phyloP scores from a whole-genome alignment of 208 protist species.

The Porcisia hertigi region DNA sequence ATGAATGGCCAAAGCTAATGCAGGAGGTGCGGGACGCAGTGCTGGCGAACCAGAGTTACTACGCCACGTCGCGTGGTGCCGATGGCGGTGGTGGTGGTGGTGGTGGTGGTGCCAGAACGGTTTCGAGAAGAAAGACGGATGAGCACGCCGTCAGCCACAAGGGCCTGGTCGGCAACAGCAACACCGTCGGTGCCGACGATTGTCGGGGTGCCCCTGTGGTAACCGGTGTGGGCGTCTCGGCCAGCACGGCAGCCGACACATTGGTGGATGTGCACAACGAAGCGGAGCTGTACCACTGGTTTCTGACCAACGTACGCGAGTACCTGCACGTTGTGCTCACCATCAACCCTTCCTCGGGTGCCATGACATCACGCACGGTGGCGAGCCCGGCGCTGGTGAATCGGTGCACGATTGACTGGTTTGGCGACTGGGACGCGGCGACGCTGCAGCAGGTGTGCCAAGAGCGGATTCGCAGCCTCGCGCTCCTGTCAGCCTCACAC shows the following conservation, averaged over 20 bases:
- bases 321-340: constrained; percentile 99
- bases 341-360: constrained; percentile 98
- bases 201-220: background rate
- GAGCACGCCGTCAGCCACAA: background rate
- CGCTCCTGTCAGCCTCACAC: constrained; percentile 74
- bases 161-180: background rate
- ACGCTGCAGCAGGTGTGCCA: constrained; percentile 94
- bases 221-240: constrained; percentile 1
- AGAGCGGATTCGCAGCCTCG: constrained; percentile 91
- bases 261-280: constrained; percentile 86
- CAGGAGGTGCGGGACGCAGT: constrained; percentile 75
- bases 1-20: constrained; percentile 97
- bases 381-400: constrained; percentile 99
- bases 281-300: constrained; percentile 97
- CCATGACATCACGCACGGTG: constrained; percentile 94
- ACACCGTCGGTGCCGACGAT: background rate
- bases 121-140: too few relatives aligned
- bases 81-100: background rate
- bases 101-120: background rate
- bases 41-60: constrained; percentile 31
- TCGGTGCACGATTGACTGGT: constrained; percentile 99
- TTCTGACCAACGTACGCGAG: constrained; percentile 94
- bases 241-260: constrained; percentile 25
- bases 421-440: constrained; percentile 97
- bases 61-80: constrained; percentile 19